Percentiles rank a stretch among this genome's conserved stretches.
Evolutionary conservation across 768 basidiomycete species (phyloP).

Genomic region (Cystofilobasidium ferigula): DNA sequence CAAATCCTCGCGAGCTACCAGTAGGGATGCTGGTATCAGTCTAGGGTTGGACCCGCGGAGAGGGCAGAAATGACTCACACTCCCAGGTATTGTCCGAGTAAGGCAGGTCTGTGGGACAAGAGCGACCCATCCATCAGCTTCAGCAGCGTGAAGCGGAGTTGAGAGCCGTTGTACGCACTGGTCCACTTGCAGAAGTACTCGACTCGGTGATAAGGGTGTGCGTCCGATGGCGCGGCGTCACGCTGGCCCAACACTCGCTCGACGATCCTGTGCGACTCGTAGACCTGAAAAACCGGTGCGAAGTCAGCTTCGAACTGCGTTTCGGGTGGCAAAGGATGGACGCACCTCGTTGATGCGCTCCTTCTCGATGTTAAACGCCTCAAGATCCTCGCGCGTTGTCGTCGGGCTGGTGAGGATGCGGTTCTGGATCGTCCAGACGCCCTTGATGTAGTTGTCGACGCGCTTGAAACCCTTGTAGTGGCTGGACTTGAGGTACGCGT

Average conservation of each 20-base stretch:
- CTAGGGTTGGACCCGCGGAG: neutral
- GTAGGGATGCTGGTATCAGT: slow-evolving; percentile 1
- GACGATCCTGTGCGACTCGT: slow-evolving; percentile 79
- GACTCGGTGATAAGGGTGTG: slow-evolving; percentile 30
- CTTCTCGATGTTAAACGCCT: slow-evolving; percentile 75
- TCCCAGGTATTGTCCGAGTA: slow-evolving; percentile 98
- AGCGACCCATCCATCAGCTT: too few species aligned
- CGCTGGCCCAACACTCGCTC: slow-evolving; percentile 79
- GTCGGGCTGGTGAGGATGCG: slow-evolving; percentile 53
- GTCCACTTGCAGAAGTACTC: slow-evolving; percentile 94
- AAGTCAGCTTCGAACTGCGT: neutral
- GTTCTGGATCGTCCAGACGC: slow-evolving; percentile 49
- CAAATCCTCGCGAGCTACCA: slow-evolving; percentile 23
- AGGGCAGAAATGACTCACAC: slow-evolving; percentile 39
- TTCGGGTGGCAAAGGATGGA: neutral
- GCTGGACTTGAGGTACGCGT: slow-evolving; percentile 69
- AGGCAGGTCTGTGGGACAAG: slow-evolving; percentile 47
- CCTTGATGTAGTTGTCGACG: slow-evolving; percentile 97
- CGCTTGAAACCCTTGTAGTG: slow-evolving; percentile 90
- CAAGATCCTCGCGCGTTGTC: slow-evolving; percentile 73
- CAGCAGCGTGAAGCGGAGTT: too few species aligned
- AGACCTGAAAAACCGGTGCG: slow-evolving; percentile 28
- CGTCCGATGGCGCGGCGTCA: slow-evolving; percentile 39
- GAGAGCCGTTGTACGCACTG: slow-evolving; percentile 37
- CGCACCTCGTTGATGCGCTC: slow-evolving; percentile 78